A percentile compares a stretch with the other conserved stretches of the same genome.
These are phyloP conservation scores for Glycyrrhiza uralensis DNA, from an alignment of 306 rosid species.

Conservation along the genomic window DNA sequence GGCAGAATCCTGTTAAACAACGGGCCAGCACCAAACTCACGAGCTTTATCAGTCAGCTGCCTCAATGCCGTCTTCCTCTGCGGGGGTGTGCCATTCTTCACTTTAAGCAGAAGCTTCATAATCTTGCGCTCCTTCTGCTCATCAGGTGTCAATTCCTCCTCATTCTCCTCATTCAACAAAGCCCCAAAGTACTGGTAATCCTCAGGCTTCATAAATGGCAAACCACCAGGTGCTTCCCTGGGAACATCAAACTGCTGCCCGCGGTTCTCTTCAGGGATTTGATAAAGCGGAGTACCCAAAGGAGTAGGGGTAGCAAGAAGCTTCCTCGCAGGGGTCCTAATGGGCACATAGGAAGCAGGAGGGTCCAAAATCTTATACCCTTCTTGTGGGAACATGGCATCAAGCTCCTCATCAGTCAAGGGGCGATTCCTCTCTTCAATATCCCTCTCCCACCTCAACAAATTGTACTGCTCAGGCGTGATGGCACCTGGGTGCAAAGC, in stretches of 20 bases:
- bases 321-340: slow-evolving; percentile 42
- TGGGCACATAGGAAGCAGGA: slow-evolving; percentile 34
- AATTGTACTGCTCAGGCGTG: slow-evolving; percentile 35
- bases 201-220: slow-evolving; percentile 41
- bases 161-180: slow-evolving; percentile 37
- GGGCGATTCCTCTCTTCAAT: slow-evolving; percentile 44
- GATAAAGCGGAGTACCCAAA: slow-evolving; percentile 32
- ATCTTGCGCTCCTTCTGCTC: slow-evolving; percentile 38
- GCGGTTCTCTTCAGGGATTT: slow-evolving; percentile 36
- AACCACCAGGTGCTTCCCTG: slow-evolving; percentile 32
- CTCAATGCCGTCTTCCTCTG: slow-evolving; percentile 35
- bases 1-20: slow-evolving; percentile 38
- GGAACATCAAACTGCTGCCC: slow-evolving; percentile 40
- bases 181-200: slow-evolving; percentile 39
- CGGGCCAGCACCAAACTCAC: slow-evolving; percentile 39
- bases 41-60: slow-evolving; percentile 39
- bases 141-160: slow-evolving; percentile 32
- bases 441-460: slow-evolving; percentile 45
- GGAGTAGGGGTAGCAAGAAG: slow-evolving; percentile 41
- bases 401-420: slow-evolving; percentile 42
- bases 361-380: slow-evolving; percentile 40
- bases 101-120: slow-evolving; percentile 37
- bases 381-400: slow-evolving; percentile 36
- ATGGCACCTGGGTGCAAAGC: slow-evolving; percentile 24
- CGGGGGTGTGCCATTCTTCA: slow-evolving; percentile 35